Percentiles rank a stretch among this genome's conserved stretches.
These are phyloP conservation scores for Fusarium liriodendri DNA, from an alignment of 2,329 filamentous ascomycete genomes.

Conservation along the genomic window DNA sequence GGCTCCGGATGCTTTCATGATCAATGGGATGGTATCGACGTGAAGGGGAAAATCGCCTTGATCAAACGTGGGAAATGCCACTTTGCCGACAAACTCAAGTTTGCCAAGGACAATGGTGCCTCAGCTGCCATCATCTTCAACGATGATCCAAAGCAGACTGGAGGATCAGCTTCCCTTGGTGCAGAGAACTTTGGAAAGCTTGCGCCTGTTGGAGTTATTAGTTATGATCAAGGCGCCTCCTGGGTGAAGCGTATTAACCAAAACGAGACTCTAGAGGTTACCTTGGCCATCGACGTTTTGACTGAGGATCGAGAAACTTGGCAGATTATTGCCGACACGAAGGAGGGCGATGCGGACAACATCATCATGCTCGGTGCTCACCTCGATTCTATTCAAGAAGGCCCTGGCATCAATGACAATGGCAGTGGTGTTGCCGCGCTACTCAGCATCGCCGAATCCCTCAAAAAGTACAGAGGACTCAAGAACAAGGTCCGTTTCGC, in stretches of 20 bases:
- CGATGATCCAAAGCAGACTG: slow-evolving; percentile 59
- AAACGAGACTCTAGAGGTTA: slow-evolving; percentile 47
- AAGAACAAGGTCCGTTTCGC: slow-evolving; percentile 55
- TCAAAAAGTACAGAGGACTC: slow-evolving; percentile 50
- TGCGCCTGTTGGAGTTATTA: slow-evolving; percentile 49
- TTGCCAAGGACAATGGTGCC: slow-evolving; percentile 51
- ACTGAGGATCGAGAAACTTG: slow-evolving; percentile 51
- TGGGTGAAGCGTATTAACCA: slow-evolving; percentile 48
- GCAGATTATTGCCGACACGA: slow-evolving; percentile 56
- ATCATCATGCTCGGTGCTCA: slow-evolving; percentile 55
- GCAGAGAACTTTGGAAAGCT: slow-evolving; percentile 50
- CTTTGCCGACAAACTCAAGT: slow-evolving; percentile 53
- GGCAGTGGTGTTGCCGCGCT: slow-evolving; percentile 51
- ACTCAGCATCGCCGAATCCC: slow-evolving; percentile 48
- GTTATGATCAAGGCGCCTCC: slow-evolving; percentile 46
- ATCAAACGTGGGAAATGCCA: slow-evolving; percentile 56
- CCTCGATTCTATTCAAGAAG: slow-evolving; percentile 52
- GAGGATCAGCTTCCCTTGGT: slow-evolving; percentile 64
- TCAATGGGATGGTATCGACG: slow-evolving; percentile 54
- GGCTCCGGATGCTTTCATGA: slow-evolving; percentile 51
- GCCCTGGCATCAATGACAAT: slow-evolving; percentile 55
- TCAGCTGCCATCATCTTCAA: slow-evolving; percentile 68
- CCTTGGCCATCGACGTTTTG: slow-evolving; percentile 50
- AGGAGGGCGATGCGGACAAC: slow-evolving; percentile 52
- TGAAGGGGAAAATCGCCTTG: slow-evolving; percentile 54